phyloP scores from a whole-genome alignment of 371 early-diverging fungal species.

The Syncephalastrum sp. region DNA sequence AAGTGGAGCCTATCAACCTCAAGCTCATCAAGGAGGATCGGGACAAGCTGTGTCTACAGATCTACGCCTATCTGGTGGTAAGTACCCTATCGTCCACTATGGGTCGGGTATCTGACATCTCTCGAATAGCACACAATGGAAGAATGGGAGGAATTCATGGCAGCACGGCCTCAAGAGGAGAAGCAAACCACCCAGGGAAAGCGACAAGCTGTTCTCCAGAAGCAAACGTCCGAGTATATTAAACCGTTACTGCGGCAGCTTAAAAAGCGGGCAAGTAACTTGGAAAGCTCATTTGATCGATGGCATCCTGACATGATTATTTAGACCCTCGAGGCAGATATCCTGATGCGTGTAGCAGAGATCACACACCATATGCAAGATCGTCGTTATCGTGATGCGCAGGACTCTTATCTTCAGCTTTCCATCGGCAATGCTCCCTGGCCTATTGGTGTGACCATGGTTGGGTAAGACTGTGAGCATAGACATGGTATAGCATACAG shows the following conservation, averaged over 20 bases:
- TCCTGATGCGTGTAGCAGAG: conserved; percentile 85
- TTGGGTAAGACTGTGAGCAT: conserved; percentile 49
- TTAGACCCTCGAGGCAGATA: conserved; percentile 74
- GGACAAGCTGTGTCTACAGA: conserved; percentile 70
- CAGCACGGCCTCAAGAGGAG: conserved; percentile 74
- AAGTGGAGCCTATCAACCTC: conserved; percentile 43
- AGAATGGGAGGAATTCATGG: conserved; percentile 88
- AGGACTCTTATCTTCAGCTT: conserved; percentile 90
- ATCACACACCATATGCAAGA: conserved; percentile 83
- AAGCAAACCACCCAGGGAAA: conserved; percentile 77
- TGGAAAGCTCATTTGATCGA: background rate
- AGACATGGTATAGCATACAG: background rate
- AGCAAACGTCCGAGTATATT: conserved; percentile 86
- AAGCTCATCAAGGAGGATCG: conserved; percentile 73
- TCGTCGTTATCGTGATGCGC: conserved; percentile 90
- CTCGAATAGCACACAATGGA: conserved; percentile 61
- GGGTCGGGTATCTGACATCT: background rate
- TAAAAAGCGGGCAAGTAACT: conserved; percentile 59
- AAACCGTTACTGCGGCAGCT: conserved; percentile 87
- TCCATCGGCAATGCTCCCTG: conserved; percentile 98
- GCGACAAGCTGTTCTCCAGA: conserved; percentile 75
- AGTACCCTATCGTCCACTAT: conserved; percentile 8
- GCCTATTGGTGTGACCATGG: conserved; percentile 97
- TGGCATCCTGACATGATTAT: background rate
- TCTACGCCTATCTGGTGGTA: conserved; percentile 81